Percentiles rank a stretch among this genome's conserved stretches.
Conservation (phyloP, 805 yeast genomes). For the Nakazawaea pomicola region DNA sequence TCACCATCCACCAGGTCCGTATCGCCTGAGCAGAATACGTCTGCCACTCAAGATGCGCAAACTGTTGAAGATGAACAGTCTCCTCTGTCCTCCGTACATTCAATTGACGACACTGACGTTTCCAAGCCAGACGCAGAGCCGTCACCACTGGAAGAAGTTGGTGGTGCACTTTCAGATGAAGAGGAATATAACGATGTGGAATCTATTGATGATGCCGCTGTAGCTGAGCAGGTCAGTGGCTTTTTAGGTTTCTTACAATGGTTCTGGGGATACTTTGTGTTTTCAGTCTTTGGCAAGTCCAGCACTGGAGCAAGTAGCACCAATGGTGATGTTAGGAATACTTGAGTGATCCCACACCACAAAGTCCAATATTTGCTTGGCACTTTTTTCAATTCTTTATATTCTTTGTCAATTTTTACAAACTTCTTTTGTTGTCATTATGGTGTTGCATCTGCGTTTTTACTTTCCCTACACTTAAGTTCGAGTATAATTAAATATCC, state of each 20-base stretch:
- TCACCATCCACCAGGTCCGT: background rate
- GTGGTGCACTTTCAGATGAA: background rate
- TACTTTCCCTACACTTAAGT: background rate
- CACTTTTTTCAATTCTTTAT: no score
- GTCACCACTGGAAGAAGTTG: background rate
- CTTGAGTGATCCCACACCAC: background rate
- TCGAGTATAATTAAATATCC: no score
- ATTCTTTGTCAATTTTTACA: no score
- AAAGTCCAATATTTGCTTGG: no score
- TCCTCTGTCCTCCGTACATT: constrained; percentile 5
- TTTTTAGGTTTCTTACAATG: constrained; percentile 4
- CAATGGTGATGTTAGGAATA: background rate
- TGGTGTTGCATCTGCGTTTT: background rate
- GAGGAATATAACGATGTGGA: background rate
- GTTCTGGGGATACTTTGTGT: constrained; percentile 5
- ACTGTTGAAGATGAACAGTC: constrained; percentile 11
- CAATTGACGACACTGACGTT: background rate
- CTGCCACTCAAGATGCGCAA: constrained; percentile 1
- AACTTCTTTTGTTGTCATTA: no score
- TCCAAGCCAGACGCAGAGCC: background rate
- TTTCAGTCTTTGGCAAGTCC: constrained; percentile 2
- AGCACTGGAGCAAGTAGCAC: background rate
- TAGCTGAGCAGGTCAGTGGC: background rate
- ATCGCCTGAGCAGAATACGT: background rate
- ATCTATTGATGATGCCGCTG: constrained; percentile 4